Evolutionary conservation across 495 filamentous ascomycete species (phyloP).

Genomic region (Xylaria castorea): DNA sequence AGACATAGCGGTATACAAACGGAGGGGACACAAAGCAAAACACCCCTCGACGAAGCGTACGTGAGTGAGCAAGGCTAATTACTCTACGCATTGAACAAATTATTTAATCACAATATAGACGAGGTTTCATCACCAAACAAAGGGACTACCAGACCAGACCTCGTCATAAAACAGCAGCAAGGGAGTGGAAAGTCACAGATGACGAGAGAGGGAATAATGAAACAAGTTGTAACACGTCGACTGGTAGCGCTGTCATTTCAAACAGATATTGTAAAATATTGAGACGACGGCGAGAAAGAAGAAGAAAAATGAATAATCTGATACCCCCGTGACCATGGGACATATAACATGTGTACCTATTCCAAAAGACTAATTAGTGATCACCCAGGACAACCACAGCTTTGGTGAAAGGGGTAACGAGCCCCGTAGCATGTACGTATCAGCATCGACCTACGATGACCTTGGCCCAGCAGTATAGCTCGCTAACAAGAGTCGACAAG

Average conservation of each 20-base stretch:
- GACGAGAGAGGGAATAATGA: background rate
- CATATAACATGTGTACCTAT: too few species aligned
- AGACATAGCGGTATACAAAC: background rate
- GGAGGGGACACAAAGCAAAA: background rate
- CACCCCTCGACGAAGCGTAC: background rate
- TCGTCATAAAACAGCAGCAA: background rate
- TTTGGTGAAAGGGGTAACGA: too few species aligned
- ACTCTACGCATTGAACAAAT: too few species aligned
- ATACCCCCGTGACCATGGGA: constrained; percentile 14
- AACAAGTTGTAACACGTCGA: background rate
- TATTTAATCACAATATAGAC: background rate
- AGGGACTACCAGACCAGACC: background rate
- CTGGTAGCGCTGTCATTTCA: background rate
- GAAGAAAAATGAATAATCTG: background rate
- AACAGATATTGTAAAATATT: background rate
- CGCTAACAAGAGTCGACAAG: too few species aligned
- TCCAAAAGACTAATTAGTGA: too few species aligned
- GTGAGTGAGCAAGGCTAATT: background rate
- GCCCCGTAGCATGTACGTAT: background rate
- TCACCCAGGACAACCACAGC: too few species aligned
- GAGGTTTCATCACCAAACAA: background rate
- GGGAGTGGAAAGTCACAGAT: background rate
- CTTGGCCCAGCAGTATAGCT: too few species aligned
- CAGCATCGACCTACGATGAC: too few species aligned
- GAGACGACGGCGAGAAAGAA: background rate